Base-by-base conservation (phyloP, 768 basidiomycete genomes). In the Pleurotus tuber-regium region DNA sequence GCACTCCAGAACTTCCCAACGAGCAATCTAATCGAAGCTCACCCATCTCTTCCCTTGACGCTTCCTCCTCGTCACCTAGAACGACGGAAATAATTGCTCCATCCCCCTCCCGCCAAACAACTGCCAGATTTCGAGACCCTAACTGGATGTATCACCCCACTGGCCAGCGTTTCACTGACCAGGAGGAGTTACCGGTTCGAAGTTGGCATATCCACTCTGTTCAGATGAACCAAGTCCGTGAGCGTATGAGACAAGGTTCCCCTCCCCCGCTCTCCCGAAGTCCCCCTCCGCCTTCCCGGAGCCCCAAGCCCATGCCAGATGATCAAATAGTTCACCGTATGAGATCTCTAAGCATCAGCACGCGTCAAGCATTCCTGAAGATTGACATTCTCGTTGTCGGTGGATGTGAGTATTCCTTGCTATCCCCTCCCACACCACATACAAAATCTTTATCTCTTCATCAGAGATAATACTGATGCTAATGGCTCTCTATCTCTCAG, bases 361-460 rank as follows among this genome's bases (percentile, higher is more conserved):
- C 55, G 44, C 59, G 63, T 23, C 56, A 55, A 14, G 66, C 71
- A 14, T 44, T 60, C 5, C 58, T 69, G 42, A 49, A 57, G 39
- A 63, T 75, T 23, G 68, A 78, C 43, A 73, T 80, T 52, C 53
- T 78, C 16, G 66, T 81, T 31, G 67, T 80, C 23, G 79, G 80
- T 43, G 79, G 73, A 36, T 76, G 70, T 70, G 43, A 51, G 64
- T 65, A 2, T 46, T 49, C 30, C 14, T n/a, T 26, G 12, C 16
- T 24, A 6, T 10, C 14, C 29, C 11, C n/a, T 23, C 28, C 16
- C 30, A 7, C 21, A 14, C 10, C 23, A n/a, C n/a, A n/a, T n/a
- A n/a, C n/a, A n/a, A n/a, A n/a, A n/a, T n/a, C n/a, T n/a, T n/a
- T n/a, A n/a, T n/a, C n/a, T n/a, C n/a, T n/a, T n/a, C n/a, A n/a